Conservation (phyloP, 116 monocot species). For the Dioscorea cayenensis region DNA sequence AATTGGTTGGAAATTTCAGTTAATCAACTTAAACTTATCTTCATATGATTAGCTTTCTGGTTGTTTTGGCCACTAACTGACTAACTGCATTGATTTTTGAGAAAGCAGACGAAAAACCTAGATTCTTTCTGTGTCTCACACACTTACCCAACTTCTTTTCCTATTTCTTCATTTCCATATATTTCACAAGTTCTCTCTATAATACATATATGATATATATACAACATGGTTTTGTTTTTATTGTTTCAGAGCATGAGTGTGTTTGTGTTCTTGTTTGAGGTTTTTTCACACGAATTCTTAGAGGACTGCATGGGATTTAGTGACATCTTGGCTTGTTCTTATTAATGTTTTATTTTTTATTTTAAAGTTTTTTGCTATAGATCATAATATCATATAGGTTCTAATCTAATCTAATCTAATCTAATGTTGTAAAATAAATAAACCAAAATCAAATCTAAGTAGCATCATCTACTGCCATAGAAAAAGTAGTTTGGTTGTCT, state of each 20-base stretch:
- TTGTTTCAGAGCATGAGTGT: conserved; percentile 25
- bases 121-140: conserved; percentile 42
- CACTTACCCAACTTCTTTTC: conserved; percentile 2
- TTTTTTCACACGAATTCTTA: conserved; percentile 14
- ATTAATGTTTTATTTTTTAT: conserved; percentile 3
- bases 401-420: background rate
- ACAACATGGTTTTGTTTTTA: background rate
- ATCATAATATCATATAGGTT: background rate
- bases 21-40: no score
- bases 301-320: conserved; percentile 29
- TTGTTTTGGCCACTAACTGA: background rate
- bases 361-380: background rate
- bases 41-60: no score
- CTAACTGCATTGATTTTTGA: conserved; percentile 38
- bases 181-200: background rate
- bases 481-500: conserved; percentile 34
- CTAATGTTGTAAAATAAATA: background rate
- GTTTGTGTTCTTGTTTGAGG: conserved; percentile 6
- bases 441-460: conserved; percentile 16
- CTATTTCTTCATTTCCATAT: background rate
- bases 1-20: no score
- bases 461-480: conserved; percentile 23
- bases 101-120: conserved; percentile 68
- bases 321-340: conserved; percentile 16
- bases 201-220: background rate